Conservation (phyloP, 2,329 filamentous ascomycete species). For the Orbilia oligospora region DNA sequence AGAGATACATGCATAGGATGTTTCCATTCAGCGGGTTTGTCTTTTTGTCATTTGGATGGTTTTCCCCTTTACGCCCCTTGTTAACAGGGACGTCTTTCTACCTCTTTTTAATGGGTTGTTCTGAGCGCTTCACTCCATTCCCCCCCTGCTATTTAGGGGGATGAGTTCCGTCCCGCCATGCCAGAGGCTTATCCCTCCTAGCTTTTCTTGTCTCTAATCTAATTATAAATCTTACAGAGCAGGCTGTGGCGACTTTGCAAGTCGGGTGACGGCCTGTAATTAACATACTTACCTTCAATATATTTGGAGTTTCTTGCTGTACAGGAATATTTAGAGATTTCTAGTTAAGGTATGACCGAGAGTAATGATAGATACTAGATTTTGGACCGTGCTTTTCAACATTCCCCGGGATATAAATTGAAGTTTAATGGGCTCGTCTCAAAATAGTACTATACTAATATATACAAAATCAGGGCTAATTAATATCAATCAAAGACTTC, state of each 20-base stretch:
- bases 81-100: background rate
- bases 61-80: background rate
- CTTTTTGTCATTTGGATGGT: conserved; percentile 4
- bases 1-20: conserved; percentile 10
- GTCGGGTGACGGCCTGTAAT: conserved; percentile 11
- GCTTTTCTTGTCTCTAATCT: conserved; percentile 3
- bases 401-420: too few relatives aligned
- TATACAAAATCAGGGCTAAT: too few relatives aligned
- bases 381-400: too few relatives aligned
- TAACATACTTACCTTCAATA: conserved; percentile 1
- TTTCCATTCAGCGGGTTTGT: background rate
- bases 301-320: too few relatives aligned
- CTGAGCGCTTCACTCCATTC: background rate
- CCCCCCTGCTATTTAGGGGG: background rate
- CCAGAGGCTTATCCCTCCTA: too few relatives aligned
- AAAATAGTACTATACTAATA: too few relatives aligned
- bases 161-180: background rate
- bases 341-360: too few relatives aligned
- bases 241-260: conserved; percentile 13
- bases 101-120: background rate
- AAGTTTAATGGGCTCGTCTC: too few relatives aligned
- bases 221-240: background rate
- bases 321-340: too few relatives aligned
- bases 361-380: too few relatives aligned
- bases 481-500: too few relatives aligned